Conservation (phyloP, 31 red algal species). For the Odonthalia washingtoniensis region DNA sequence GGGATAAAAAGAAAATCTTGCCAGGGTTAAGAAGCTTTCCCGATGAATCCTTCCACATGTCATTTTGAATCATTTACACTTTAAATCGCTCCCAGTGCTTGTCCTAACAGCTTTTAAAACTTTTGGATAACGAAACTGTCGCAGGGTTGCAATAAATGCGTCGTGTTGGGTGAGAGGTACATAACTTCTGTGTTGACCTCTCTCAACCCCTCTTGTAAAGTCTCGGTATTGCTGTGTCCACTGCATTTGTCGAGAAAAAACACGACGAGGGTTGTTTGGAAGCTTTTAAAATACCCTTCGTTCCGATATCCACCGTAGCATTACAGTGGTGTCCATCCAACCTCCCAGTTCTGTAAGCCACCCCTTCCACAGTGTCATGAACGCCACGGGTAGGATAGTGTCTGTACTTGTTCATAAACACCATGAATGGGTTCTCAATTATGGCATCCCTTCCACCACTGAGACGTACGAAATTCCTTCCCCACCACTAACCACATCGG, state of each 20-base stretch:
- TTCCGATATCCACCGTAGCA: conserved; percentile 35
- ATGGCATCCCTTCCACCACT: conserved; percentile 18
- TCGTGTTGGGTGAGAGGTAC: conserved; percentile 31
- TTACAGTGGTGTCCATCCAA: conserved; percentile 47
- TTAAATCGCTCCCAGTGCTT: conserved; percentile 30
- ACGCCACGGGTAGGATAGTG: conserved; percentile 43
- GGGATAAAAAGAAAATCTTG: conserved; percentile 22
- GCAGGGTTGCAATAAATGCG: too few species aligned
- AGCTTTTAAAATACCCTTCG: conserved; percentile 20
- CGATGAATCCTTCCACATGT: not conserved
- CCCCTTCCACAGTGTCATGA: too few species aligned
- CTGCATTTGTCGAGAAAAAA: conserved; percentile 54
- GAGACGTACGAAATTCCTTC: conserved; percentile 20
- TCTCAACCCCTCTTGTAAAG: not conserved
- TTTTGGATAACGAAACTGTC: conserved; percentile 51
- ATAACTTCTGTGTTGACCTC: conserved; percentile 19
- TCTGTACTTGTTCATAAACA: conserved; percentile 10
- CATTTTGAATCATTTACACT: not conserved
- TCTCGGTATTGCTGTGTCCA: conserved; percentile 27
- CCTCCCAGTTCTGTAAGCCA: conserved; percentile 36
- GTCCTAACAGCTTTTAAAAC: conserved; percentile 31
- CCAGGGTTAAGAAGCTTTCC: conserved; percentile 53
- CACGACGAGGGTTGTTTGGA: conserved; percentile 6
- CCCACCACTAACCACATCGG: not conserved
- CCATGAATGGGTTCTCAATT: conserved; percentile 28